Evolutionary conservation across 179 eudicot genomes (phyloP), one percentile per base, ranked within the genome.

Genomic region (Silene vulgaris): DNA sequence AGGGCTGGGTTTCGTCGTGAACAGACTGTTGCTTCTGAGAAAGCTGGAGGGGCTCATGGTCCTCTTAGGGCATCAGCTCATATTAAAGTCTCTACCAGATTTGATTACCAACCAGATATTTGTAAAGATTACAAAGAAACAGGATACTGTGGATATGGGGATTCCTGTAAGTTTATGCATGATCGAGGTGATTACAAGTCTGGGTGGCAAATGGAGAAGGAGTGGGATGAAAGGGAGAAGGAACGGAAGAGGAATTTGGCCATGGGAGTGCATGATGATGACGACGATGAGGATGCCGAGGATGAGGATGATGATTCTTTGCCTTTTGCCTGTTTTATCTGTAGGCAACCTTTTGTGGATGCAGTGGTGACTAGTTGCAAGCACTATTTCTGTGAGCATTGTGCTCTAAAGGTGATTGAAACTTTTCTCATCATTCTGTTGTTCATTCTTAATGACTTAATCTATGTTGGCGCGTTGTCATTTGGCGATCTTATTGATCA

Each of bases 121-220:
- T 95, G 97, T 66, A 92, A 92, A 80, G 97, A 95, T 70, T 95
- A 95, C 77, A 95, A 95, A 75, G 95, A 92, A 80, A 90, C 96
- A 2, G 97, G 97, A 59, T 92, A 88, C 65, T 95, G 97, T 89
- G 99, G 99, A 12, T 95, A 95, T 82, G 99, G 97, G 71, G 99
- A 95, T 84, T 83, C 96, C 4, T 95, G 99, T 71, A 95, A 95
- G 81, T 94, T 94, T 85, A 89, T 95, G 95, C 97, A 92, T 77
- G 97, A 95, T 74, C 84, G 95, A 23, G 98, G 97, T 57, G 99
- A 92, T 84, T 92, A 94, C 72, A 95, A 95, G 84, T 85, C 97
- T 0, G 99, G 99, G 26, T 95, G 99, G 97, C 97, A 90, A 81
- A 37, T 95, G 82, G 99, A 95, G 77, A 87, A 80, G 72, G 99